Base-by-base conservation (phyloP, 805 yeast species). In the Ogataea populi-albae region DNA sequence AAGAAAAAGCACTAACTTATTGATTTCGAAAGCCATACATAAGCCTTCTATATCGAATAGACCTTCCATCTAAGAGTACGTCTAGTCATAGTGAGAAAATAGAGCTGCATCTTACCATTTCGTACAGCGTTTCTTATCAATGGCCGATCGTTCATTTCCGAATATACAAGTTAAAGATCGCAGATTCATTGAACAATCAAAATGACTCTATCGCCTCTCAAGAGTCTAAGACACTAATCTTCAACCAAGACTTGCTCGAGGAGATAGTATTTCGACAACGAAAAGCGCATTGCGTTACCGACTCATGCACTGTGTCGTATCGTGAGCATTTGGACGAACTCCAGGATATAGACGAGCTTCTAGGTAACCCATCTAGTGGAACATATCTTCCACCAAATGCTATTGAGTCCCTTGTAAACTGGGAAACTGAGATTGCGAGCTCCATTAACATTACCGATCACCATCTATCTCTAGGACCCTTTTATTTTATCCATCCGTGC, bases 401-500 rank as follows among this genome's bases (percentile, higher is more conserved):
- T 22, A 15, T 7, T n/a, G 29, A 19, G 17, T n/a, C 18, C 8
- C 5, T 9, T n/a, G 12, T 15, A 26, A 23, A 12, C 12, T 38
- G 14, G 23, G 22, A 17, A 12, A 12, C 6, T 26, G 23, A 11
- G 9, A 9, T 22, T 9, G 23, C 10, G 10, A 8, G 21, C 19
- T 18, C 32, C 7, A 37, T 39, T 12, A 28, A 33, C 15, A 20
- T 49, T 9, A 31, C 19, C 19, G 50, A 47, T 11, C 40, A 39
- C 17, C 41, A 35, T 18, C 25, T 34, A 12, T 19, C 30, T 8
- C 17, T 28, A n/a, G 40, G 45, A 3, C 41, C 51, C 6, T 49
- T 37, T 32, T 45, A 41, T 32, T 58, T 54, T 33, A 26, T 69
- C 1, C 75, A 70, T 41, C 74, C 75, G 4, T 70, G 75, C 47